Evolutionary conservation across 2,329 filamentous ascomycete species (phyloP).

Genomic region (Aureobasidium musti): DNA sequence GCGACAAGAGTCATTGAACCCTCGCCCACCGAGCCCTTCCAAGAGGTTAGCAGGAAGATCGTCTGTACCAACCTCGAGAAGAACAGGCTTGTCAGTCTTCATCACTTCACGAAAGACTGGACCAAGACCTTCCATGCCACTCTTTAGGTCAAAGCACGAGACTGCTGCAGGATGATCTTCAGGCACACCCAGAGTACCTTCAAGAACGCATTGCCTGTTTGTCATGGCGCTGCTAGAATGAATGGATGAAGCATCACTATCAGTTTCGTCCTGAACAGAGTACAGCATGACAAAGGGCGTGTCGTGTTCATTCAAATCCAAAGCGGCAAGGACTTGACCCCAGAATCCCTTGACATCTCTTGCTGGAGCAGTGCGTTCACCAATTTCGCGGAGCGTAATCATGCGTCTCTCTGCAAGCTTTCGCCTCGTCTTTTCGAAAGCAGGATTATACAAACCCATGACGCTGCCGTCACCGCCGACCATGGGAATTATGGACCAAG

Average conservation of each 20-base stretch:
- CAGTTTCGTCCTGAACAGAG: constrained; percentile 68
- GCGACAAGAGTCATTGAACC: constrained; percentile 69
- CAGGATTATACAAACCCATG: constrained; percentile 75
- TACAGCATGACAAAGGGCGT: constrained; percentile 77
- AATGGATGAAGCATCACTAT: constrained; percentile 71
- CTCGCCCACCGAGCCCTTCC: constrained; percentile 67
- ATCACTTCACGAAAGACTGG: constrained; percentile 76
- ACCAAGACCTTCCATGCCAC: constrained; percentile 71
- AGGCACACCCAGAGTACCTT: constrained; percentile 71
- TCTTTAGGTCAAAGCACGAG: constrained; percentile 66
- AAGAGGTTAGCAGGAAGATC: constrained; percentile 67
- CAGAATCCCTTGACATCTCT: constrained; percentile 73
- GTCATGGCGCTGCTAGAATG: constrained; percentile 63
- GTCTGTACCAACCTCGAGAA: constrained; percentile 65
- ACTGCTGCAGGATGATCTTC: constrained; percentile 63
- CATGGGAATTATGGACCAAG: constrained; percentile 78
- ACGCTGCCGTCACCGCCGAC: constrained; percentile 66
- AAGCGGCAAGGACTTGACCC: constrained; percentile 66
- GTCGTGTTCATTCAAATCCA: constrained; percentile 74
- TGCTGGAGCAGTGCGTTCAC: constrained; percentile 72
- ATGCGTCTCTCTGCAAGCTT: constrained; percentile 79
- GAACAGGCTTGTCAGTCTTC: constrained; percentile 64
- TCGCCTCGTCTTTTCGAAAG: constrained; percentile 77
- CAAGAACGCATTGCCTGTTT: constrained; percentile 65
- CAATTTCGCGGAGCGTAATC: constrained; percentile 75